Percentiles rank a stretch among this genome's conserved stretches.
Evolutionary conservation across 805 yeast species (phyloP).

Genomic region (Schizosaccharomyces osmophilus): DNA sequence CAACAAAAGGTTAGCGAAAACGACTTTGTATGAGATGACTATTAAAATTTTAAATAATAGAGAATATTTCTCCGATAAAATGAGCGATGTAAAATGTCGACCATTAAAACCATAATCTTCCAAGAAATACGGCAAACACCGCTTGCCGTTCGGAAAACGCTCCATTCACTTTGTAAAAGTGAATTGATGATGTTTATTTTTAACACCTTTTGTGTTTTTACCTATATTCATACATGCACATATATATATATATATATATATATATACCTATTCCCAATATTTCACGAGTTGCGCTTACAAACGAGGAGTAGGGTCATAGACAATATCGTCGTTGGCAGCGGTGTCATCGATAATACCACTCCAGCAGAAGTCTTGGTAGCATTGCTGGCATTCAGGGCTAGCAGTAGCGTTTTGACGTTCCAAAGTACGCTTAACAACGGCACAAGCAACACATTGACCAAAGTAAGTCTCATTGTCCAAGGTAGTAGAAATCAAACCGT

Average conservation of each 20-base stretch:
- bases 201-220: too few relatives aligned
- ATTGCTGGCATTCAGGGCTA: constrained; percentile 39
- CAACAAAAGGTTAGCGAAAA: too few relatives aligned
- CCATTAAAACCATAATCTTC: too few relatives aligned
- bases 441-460: constrained; percentile 60
- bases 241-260: neutral
- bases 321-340: neutral
- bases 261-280: neutral
- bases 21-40: too few relatives aligned
- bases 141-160: too few relatives aligned
- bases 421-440: constrained; percentile 51
- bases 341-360: constrained; percentile 10
- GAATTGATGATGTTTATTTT: too few relatives aligned
- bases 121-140: too few relatives aligned
- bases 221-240: neutral
- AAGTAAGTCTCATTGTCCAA: constrained; percentile 33
- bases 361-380: constrained; percentile 62
- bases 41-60: too few relatives aligned
- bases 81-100: too few relatives aligned
- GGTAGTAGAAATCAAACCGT: constrained; percentile 51
- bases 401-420: constrained; percentile 36
- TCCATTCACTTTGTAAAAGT: too few relatives aligned
- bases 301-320: neutral
- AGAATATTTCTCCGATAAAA: too few relatives aligned
- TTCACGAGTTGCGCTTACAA: neutral